phyloP scores from a whole-genome alignment of 495 filamentous ascomycete genomes.

The Penicillium lividum region DNA sequence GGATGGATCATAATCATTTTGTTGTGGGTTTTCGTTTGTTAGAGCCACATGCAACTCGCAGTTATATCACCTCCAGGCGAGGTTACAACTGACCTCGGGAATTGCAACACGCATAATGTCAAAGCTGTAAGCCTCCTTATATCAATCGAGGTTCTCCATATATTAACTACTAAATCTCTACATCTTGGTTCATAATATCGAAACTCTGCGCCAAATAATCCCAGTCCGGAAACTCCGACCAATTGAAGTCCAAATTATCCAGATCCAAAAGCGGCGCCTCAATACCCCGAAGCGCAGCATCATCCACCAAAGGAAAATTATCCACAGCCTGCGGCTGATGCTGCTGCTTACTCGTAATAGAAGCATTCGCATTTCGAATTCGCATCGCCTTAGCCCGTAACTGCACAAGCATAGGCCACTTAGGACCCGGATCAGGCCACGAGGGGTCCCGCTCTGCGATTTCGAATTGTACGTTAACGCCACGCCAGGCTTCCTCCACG shows the following conservation, averaged over 20 bases:
- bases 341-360: not conserved
- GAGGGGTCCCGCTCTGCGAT: constrained; percentile 9
- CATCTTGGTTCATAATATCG: constrained; percentile 16
- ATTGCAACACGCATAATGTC: too few relatives aligned
- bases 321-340: not conserved
- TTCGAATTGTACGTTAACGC: constrained; percentile 1
- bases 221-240: constrained; percentile 26
- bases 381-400: constrained; percentile 29
- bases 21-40: too few relatives aligned
- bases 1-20: too few relatives aligned
- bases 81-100: too few relatives aligned
- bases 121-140: too few relatives aligned
- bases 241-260: constrained; percentile 22
- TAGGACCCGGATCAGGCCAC: constrained; percentile 19
- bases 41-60: too few relatives aligned
- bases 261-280: constrained; percentile 17
- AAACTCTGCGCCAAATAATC: constrained; percentile 25
- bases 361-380: constrained; percentile 17
- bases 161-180: not conserved
- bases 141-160: too few relatives aligned
- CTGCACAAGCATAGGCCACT: constrained; percentile 27
- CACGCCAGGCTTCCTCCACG: constrained; percentile 8
- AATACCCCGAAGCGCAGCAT: not conserved
- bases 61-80: too few relatives aligned
- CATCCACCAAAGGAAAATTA: not conserved